These are phyloP conservation scores for Colletotrichum camelliae DNA, from an alignment of 2,329 filamentous ascomycete species.

Conservation along the genomic window DNA sequence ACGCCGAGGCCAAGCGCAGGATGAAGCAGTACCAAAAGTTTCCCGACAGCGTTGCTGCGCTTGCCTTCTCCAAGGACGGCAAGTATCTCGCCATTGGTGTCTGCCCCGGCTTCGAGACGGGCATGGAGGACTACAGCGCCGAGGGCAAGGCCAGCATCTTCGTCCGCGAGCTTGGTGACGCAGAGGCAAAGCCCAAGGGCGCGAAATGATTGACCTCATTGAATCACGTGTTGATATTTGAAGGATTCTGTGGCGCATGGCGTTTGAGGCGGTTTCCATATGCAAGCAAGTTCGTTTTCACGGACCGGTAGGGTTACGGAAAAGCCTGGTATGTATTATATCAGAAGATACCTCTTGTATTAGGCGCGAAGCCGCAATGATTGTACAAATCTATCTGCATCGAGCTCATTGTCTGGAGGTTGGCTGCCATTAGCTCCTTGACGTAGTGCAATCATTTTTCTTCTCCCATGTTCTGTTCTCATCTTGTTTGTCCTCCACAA, in stretches of 20 bases:
- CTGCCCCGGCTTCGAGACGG: conserved; percentile 88
- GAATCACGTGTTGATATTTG: neutral
- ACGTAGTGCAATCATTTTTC: neutral
- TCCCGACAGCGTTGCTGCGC: conserved; percentile 75
- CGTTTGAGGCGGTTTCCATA: conserved; percentile 23
- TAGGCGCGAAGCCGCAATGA: neutral
- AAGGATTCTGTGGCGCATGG: conserved; percentile 27
- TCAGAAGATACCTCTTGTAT: conserved; percentile 20
- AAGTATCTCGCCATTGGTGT: conserved; percentile 80
- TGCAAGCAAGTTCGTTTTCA: conserved; percentile 32
- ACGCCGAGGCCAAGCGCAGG: conserved; percentile 86
- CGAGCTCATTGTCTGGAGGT: neutral
- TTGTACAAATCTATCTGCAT: neutral
- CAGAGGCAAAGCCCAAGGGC: conserved; percentile 86
- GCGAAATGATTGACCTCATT: conserved; percentile 58
- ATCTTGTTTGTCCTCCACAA: neutral
- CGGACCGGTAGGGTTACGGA: conserved; percentile 27
- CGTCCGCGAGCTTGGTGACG: conserved; percentile 83
- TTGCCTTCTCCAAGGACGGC: conserved; percentile 80
- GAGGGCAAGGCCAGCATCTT: conserved; percentile 79
- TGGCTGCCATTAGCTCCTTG: neutral
- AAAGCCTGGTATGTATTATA: conserved; percentile 21
- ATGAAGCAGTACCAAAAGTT: conserved; percentile 91
- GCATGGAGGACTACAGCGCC: conserved; percentile 77
- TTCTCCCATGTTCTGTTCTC: neutral